A percentile compares a stretch with the other conserved stretches of the same genome.
Conservation (phyloP, 805 yeast species). For the Saccharomycopsis amapae region DNA sequence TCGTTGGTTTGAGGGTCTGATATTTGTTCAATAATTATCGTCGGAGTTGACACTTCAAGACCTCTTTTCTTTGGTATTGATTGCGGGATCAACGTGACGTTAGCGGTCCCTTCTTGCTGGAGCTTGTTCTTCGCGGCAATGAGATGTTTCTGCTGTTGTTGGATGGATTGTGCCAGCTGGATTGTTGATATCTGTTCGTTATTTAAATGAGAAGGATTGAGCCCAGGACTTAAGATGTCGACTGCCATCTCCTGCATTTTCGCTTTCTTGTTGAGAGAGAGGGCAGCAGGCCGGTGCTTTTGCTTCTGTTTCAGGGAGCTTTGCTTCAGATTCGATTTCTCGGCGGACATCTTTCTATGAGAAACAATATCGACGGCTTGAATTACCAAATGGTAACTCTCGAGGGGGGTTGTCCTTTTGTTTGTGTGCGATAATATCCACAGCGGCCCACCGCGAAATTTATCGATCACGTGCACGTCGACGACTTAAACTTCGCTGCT, state of each 20-base stretch:
- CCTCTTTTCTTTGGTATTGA: constrained; percentile 9
- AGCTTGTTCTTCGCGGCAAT: constrained; percentile 15
- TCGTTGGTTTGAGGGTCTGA: constrained; percentile 2
- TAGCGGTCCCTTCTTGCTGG: not conserved
- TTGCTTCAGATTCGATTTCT: too few species aligned
- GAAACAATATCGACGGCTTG: too few species aligned
- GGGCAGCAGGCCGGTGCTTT: constrained; percentile 21
- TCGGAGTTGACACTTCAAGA: constrained; percentile 9
- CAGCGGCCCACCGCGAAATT: too few species aligned
- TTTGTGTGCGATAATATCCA: too few species aligned
- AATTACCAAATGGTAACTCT: too few species aligned
- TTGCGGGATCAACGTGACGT: not conserved
- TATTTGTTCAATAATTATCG: constrained; percentile 20
- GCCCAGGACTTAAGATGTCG: constrained; percentile 20
- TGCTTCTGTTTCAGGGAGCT: constrained; percentile 12
- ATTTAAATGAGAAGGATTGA: constrained; percentile 9
- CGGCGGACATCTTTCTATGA: too few species aligned
- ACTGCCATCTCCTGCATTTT: constrained; percentile 21
- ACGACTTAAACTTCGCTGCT: too few species aligned
- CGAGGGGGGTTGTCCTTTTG: too few species aligned
- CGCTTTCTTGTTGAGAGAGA: constrained; percentile 10
- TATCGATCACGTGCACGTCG: too few species aligned
- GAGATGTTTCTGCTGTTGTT: constrained; percentile 18
- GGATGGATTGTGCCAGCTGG: constrained; percentile 17
- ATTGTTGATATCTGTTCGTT: constrained; percentile 15